Percentiles rank a stretch among this genome's conserved stretches.
These are phyloP conservation scores for Kregervanrija fluxuum DNA, from an alignment of 805 yeast genomes.

Conservation along the genomic window DNA sequence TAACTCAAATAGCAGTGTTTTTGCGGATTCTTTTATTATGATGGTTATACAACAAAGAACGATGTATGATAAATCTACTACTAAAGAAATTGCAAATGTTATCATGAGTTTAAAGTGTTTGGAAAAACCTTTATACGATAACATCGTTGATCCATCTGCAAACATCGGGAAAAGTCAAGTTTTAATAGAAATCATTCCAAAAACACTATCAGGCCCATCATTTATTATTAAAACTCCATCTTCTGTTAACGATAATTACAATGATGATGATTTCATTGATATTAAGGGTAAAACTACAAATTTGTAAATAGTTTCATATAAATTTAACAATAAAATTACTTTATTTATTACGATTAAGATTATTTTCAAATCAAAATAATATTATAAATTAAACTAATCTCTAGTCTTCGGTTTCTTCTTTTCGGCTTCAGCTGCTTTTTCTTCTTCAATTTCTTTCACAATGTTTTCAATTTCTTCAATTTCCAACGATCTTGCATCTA, in stretches of 20 bases:
- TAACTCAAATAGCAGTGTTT: slow-evolving; percentile 15
- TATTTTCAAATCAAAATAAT: not conserved
- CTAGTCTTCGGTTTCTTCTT: slow-evolving; percentile 47
- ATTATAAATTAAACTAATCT: slow-evolving; percentile 10
- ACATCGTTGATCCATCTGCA: slow-evolving; percentile 19
- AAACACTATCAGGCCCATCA: slow-evolving; percentile 9
- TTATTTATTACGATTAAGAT: not conserved
- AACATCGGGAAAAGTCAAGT: slow-evolving; percentile 17
- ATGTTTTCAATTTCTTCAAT: slow-evolving; percentile 66
- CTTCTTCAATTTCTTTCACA: slow-evolving; percentile 80
- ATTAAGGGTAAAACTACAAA: slow-evolving; percentile 24
- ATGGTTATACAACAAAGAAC: slow-evolving; percentile 23
- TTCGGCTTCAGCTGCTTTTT: slow-evolving; percentile 77
- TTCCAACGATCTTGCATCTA: slow-evolving; percentile 49
- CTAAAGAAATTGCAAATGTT: slow-evolving; percentile 22
- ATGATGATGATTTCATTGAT: slow-evolving; percentile 17
- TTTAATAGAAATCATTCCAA: slow-evolving; percentile 23
- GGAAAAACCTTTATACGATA: slow-evolving; percentile 15
- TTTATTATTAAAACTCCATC: slow-evolving; percentile 24
- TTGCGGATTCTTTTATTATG: slow-evolving; percentile 18
- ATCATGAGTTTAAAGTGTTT: slow-evolving; percentile 15
- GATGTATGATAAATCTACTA: slow-evolving; percentile 19
- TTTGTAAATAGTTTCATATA: slow-evolving; percentile 2
- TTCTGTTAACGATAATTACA: slow-evolving; percentile 2
- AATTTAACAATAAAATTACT: not conserved